Evolutionary conservation across 148 eudicot genomes (phyloP).

Genomic region (Heliosperma pusillum): DNA sequence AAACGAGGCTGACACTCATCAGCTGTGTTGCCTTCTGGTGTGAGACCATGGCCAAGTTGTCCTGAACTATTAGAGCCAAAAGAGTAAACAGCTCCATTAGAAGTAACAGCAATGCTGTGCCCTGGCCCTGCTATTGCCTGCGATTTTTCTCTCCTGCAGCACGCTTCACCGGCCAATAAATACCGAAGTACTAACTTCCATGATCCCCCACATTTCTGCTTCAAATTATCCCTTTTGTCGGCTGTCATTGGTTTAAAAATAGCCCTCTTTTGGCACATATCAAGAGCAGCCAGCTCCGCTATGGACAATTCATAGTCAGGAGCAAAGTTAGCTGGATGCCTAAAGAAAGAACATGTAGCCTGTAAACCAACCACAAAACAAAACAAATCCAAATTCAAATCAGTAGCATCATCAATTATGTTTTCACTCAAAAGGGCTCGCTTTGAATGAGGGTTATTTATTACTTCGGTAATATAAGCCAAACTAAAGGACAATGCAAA

Average conservation of each 20-base stretch:
- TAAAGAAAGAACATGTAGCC: slow-evolving; percentile 92
- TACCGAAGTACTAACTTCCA: slow-evolving; percentile 91
- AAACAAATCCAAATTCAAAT: slow-evolving; percentile 34
- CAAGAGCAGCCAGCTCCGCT: slow-evolving; percentile 88
- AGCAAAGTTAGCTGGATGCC: slow-evolving; percentile 76
- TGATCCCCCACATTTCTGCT: slow-evolving; percentile 79
- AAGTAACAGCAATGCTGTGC: slow-evolving; percentile 81
- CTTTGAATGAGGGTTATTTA: too few species aligned
- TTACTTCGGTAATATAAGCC: too few species aligned
- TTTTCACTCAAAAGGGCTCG: too few species aligned
- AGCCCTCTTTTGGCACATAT: slow-evolving; percentile 82
- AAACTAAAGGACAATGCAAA: too few species aligned
- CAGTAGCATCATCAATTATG: slow-evolving; percentile 82
- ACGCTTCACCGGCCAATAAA: slow-evolving; percentile 83
- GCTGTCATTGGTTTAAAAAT: slow-evolving; percentile 70
- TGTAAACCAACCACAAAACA: slow-evolving; percentile 34
- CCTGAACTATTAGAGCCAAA: slow-evolving; percentile 90
- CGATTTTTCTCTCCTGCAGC: slow-evolving; percentile 73
- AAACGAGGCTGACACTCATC: slow-evolving; percentile 74
- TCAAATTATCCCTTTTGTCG: slow-evolving; percentile 48
- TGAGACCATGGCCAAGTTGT: slow-evolving; percentile 87
- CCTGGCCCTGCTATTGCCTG: slow-evolving; percentile 95
- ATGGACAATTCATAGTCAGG: slow-evolving; percentile 76
- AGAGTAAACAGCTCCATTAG: slow-evolving; percentile 70
- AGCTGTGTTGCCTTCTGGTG: slow-evolving; percentile 50